These are phyloP conservation scores for Escovopsis sp. DNA, from an alignment of 2,329 filamentous ascomycete genomes.

Conservation along the genomic window DNA sequence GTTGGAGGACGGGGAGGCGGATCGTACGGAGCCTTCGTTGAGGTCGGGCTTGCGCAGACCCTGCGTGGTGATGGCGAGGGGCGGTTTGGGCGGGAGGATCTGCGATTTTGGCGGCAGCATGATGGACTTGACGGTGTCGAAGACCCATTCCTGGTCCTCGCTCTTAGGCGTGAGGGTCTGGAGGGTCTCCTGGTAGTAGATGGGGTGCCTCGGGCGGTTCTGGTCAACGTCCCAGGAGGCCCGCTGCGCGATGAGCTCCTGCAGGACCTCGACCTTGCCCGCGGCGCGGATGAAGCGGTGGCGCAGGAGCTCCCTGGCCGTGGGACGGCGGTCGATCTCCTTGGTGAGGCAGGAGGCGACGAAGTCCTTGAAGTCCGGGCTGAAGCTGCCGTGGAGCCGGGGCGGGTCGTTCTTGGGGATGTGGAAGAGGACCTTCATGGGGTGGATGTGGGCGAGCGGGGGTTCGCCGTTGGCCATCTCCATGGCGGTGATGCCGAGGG, in stretches of 20 bases:
- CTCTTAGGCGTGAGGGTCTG: conserved; percentile 50
- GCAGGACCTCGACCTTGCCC: conserved; percentile 73
- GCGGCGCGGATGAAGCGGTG: conserved; percentile 80
- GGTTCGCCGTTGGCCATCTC: conserved; percentile 81
- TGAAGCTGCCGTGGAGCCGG: conserved; percentile 70
- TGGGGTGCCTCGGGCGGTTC: conserved; percentile 52
- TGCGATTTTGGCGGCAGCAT: conserved; percentile 34
- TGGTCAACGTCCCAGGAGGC: conserved; percentile 68
- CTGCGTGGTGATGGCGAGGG: too few relatives aligned
- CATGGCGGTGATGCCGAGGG: conserved; percentile 78
- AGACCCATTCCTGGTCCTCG: conserved; percentile 81
- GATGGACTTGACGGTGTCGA: conserved; percentile 77
- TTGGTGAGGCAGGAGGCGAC: conserved; percentile 82
- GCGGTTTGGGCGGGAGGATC: too few relatives aligned
- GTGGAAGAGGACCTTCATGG: conserved; percentile 85
- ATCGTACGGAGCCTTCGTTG: conserved; percentile 28
- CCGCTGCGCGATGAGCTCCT: conserved; percentile 72
- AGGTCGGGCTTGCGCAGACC: conserved; percentile 15
- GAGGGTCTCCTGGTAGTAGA: conserved; percentile 89
- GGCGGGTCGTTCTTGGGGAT: conserved; percentile 83
- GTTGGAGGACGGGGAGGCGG: conserved; percentile 38
- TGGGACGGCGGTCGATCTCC: conserved; percentile 69
- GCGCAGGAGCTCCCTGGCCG: conserved; percentile 71
- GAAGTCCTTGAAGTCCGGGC: conserved; percentile 88
- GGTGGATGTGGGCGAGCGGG: conserved; percentile 71